These are phyloP conservation scores for Saccharomycopsis capsularis DNA, from an alignment of 805 yeast genomes.

Conservation along the genomic window DNA sequence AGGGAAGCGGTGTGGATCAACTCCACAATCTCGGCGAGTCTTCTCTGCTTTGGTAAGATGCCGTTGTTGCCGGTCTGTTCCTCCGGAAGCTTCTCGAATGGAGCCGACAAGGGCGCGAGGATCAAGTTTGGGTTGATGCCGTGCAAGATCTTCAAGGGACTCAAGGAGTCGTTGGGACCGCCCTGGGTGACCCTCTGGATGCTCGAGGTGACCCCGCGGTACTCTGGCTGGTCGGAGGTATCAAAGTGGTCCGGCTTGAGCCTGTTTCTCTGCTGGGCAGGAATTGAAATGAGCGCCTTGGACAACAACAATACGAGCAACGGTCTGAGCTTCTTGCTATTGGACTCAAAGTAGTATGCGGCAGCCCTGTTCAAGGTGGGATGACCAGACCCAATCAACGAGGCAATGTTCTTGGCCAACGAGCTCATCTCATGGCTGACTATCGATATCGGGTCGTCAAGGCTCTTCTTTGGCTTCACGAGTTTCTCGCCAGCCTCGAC, in stretches of 20 bases:
- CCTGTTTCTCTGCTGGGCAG: slow-evolving; percentile 58
- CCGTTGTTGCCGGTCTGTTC: slow-evolving; percentile 54
- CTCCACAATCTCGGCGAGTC: slow-evolving; percentile 95
- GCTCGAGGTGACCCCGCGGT: slow-evolving; percentile 45
- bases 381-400: slow-evolving; percentile 85
- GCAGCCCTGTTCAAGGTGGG: slow-evolving; percentile 88
- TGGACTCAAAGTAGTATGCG: slow-evolving; percentile 92
- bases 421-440: slow-evolving; percentile 92
- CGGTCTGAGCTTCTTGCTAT: slow-evolving; percentile 94
- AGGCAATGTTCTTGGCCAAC: slow-evolving; percentile 79
- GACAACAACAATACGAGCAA: slow-evolving; percentile 76
- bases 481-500: slow-evolving; percentile 65
- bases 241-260: slow-evolving; percentile 55
- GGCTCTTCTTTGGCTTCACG: slow-evolving; percentile 54
- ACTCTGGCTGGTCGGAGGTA: slow-evolving; percentile 59
- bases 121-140: slow-evolving; percentile 84
- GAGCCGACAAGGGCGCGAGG: slow-evolving; percentile 76
- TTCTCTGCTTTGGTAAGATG: slow-evolving; percentile 86
- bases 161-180: slow-evolving; percentile 51
- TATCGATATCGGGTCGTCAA: slow-evolving; percentile 80
- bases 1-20: slow-evolving; percentile 97
- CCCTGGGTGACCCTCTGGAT: slow-evolving; percentile 38
- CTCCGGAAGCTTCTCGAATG: slow-evolving; percentile 64
- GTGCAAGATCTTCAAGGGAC: slow-evolving; percentile 78
- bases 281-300: slow-evolving; percentile 73